These are phyloP conservation scores for Anacardium occidentale DNA, from an alignment of 345 rosid genomes.

Conservation along the genomic window DNA sequence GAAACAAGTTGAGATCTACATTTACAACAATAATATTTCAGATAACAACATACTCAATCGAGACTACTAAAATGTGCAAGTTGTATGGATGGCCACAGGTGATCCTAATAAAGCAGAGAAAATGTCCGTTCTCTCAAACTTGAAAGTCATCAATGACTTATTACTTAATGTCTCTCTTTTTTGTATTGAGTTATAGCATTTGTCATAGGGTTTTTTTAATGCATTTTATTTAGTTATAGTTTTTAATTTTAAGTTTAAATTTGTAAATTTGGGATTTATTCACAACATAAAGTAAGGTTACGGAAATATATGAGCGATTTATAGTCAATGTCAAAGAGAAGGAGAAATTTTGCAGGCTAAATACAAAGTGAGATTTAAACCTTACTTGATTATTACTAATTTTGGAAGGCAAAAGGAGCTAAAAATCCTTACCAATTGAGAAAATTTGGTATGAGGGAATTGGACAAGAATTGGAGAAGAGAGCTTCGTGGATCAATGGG, in stretches of 20 bases:
- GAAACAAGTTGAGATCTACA: slow-evolving; percentile 13
- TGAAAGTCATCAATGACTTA: slow-evolving; percentile 61
- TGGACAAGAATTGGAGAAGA: slow-evolving; percentile 28
- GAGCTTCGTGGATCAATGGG: slow-evolving; percentile 48
- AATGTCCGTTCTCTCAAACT: slow-evolving; percentile 70
- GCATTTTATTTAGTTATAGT: slow-evolving; percentile 7
- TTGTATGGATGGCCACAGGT: slow-evolving; percentile 99
- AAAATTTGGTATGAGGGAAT: slow-evolving; percentile 31
- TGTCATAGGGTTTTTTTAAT: slow-evolving; percentile 58
- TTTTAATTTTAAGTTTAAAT: slow-evolving; percentile 13
- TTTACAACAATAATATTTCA: slow-evolving; percentile 18
- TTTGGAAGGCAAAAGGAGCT: slow-evolving; percentile 46
- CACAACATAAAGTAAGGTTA: slow-evolving; percentile 82
- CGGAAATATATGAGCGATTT: slow-evolving; percentile 83
- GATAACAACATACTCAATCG: slow-evolving; percentile 8
- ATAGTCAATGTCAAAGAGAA: slow-evolving; percentile 65
- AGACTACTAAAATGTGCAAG: slow-evolving; percentile 72
- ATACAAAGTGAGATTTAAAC: no score
- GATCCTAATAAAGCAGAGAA: slow-evolving; percentile 68
- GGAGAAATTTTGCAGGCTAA: slow-evolving; percentile 71
- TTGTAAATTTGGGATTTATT: background rate
- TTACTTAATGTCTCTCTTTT: slow-evolving; percentile 77
- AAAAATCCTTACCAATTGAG: slow-evolving; percentile 52
- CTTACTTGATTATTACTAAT: no score
- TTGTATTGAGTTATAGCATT: slow-evolving; percentile 90